Conservation (phyloP, 306 rosid genomes). For the Hippophae gyantsensis region DNA sequence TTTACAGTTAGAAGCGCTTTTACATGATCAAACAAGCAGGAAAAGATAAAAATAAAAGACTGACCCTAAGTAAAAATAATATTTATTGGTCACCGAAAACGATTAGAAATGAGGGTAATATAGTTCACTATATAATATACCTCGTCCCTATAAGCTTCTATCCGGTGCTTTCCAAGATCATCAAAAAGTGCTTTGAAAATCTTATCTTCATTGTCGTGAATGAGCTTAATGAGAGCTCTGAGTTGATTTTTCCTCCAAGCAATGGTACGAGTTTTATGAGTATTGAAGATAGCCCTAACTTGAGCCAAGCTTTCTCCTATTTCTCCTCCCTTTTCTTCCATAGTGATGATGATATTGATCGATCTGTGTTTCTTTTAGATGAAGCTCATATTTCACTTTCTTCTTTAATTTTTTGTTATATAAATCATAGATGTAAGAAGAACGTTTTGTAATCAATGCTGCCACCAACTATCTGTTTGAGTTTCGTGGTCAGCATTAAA, state of each 20-base stretch:
- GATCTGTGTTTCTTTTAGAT: too few relatives aligned
- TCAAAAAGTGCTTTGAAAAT: constrained; percentile 47
- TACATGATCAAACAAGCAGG: too few relatives aligned
- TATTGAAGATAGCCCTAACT: constrained; percentile 47
- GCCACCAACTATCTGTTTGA: too few relatives aligned
- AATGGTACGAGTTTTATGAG: constrained; percentile 46
- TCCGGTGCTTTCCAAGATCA: constrained; percentile 85
- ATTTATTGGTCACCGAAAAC: too few relatives aligned
- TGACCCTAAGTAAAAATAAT: too few relatives aligned
- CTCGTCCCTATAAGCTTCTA: constrained; percentile 76
- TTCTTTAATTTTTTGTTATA: too few relatives aligned
- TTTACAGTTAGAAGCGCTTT: too few relatives aligned
- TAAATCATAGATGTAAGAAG: too few relatives aligned
- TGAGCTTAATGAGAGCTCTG: constrained; percentile 34
- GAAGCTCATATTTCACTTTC: too few relatives aligned
- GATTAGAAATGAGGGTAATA: neutral
- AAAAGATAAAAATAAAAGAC: too few relatives aligned
- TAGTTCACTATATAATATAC: constrained; percentile 10
- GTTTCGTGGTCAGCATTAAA: too few relatives aligned
- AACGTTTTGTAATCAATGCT: too few relatives aligned
- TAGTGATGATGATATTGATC: neutral
- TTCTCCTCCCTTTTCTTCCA: constrained; percentile 17
- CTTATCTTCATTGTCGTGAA: constrained; percentile 47
- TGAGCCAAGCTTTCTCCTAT: constrained; percentile 28
- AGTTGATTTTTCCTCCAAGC: constrained; percentile 80